Evolutionary conservation across 169 alveolate genomes (phyloP), one percentile per base, ranked within the genome.

Genomic region (Cryptosporidium felis): DNA sequence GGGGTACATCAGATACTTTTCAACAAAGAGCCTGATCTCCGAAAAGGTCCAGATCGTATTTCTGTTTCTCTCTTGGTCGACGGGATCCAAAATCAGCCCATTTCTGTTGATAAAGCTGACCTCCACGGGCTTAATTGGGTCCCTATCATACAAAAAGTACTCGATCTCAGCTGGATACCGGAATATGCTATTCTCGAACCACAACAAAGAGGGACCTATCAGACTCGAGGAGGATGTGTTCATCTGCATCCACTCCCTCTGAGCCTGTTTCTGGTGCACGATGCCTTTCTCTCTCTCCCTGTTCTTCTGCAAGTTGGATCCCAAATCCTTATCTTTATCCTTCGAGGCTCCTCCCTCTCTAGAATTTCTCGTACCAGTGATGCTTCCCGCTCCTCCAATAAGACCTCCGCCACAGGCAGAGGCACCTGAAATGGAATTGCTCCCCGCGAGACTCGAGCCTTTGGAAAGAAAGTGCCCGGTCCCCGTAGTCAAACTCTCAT

Each of bases 1-100:
- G 21, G 97, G 97, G 74, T 94, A 93, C 94, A 92, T 88, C 41
- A 94, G 85, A 46, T 92, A 94, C 82, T 93, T 92, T 74, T 93
- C 96, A 8, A 93, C 85, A 59, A 92, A 94, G 16, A 81, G 89
- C 47, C 94, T 89, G 38, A 91, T 91, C 51, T 94, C 96, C 30
- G 90, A 82, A 60, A 62, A 88, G 23, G 93, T 91, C 97, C 97
- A 94, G 47, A 93, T 89, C 58, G 91, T 81, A 63, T 90, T 80
- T 49, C 67, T 49, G 80, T 65, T 58, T 82, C 89, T 53, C 60
- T 82, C 82, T 74, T 56, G 45, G 56, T 91, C 82, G 51, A 58
- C 60, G 34, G 90, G 80, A 34, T 80, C 67, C 21, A 56, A 14
- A 60, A 88, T 53, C 26, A 21, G 41, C 36, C 42, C 42, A 41